Evolutionary conservation across 202 grass and related monocot species (phyloP).

Genomic region (Carex arenaria): DNA sequence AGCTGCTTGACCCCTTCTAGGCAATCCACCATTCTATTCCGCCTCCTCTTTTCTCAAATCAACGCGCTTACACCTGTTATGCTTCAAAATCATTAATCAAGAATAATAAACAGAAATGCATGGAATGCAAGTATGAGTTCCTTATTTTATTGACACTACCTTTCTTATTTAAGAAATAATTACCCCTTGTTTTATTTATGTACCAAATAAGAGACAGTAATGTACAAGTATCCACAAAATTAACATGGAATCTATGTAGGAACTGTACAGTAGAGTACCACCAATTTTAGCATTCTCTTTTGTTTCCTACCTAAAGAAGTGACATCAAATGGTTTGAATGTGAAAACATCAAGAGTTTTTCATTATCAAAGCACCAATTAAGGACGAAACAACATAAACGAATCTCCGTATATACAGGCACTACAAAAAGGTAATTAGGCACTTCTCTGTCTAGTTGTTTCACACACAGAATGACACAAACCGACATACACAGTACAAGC

Average conservation of each 20-base stretch:
- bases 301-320: no score
- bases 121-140: not conserved
- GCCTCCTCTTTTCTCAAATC: not conserved
- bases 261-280: no score
- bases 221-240: no score
- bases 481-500: no score
- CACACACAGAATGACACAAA: no score
- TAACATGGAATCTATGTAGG: no score
- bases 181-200: not conserved
- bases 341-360: not conserved
- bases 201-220: not conserved
- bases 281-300: no score
- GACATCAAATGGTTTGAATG: not conserved
- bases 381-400: not conserved
- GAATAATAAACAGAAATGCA: not conserved
- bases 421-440: not conserved
- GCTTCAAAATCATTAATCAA: not conserved
- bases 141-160: not conserved
- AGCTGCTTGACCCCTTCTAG: slow-evolving; percentile 47
- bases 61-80: not conserved
- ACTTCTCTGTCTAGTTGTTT: no score
- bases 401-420: not conserved
- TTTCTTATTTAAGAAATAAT: not conserved
- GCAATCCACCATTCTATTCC: slow-evolving; percentile 62
- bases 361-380: not conserved